Percentiles rank a stretch among this genome's conserved stretches.
These are phyloP conservation scores for Metarhizium anisopliae DNA, from an alignment of 2,329 filamentous ascomycete genomes.

Conservation along the genomic window DNA sequence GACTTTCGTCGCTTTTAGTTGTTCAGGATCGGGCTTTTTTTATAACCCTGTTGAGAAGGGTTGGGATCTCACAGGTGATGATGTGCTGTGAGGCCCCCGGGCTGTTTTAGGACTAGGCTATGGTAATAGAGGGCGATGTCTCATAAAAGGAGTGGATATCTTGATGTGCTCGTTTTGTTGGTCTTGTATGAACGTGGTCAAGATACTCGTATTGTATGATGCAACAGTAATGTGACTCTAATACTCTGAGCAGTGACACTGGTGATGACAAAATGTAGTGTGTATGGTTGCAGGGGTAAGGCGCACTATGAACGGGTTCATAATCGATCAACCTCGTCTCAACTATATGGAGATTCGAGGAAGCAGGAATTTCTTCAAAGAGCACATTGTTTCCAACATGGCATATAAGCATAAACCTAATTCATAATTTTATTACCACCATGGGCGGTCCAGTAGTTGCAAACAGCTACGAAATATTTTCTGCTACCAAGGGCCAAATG, in stretches of 20 bases:
- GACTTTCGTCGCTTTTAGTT: not conserved
- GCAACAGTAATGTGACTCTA: not conserved
- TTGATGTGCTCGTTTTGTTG: not conserved
- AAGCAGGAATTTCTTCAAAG: not conserved
- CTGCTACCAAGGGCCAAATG: not conserved
- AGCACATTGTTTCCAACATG: too few species aligned
- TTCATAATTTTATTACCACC: not conserved
- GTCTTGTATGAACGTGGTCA: not conserved
- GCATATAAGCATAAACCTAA: not conserved
- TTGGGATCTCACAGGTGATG: not conserved
- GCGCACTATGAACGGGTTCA: not conserved
- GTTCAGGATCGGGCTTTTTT: not conserved
- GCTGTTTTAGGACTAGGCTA: constrained; percentile 2
- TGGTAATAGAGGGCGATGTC: constrained; percentile 1
- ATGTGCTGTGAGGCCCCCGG: not conserved
- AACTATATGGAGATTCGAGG: not conserved
- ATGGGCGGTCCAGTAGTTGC: not conserved
- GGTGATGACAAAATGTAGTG: too few species aligned
- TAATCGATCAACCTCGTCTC: not conserved
- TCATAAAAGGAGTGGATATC: not conserved
- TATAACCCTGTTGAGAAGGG: not conserved
- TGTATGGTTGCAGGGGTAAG: too few species aligned
- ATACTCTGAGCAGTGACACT: not conserved
- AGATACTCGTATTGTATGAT: not conserved
- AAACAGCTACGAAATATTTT: not conserved